Evolutionary conservation across 176 grass and related monocot species (phyloP).

Genomic region (Stipa capillata): DNA sequence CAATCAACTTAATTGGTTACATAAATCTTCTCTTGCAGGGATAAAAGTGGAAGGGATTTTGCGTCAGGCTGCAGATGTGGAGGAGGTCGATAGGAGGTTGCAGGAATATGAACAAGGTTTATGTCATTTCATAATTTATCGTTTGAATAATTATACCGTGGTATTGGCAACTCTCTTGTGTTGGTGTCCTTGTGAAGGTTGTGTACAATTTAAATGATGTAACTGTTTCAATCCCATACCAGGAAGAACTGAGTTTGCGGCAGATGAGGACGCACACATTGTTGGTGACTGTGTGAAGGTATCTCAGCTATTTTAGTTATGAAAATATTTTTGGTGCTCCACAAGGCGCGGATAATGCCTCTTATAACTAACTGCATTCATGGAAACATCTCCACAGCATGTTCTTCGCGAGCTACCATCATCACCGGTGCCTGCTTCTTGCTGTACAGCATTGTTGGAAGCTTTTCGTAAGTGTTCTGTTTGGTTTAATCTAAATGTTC

Average conservation of each 20-base stretch:
- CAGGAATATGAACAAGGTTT: constrained; percentile 98
- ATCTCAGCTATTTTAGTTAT: neutral
- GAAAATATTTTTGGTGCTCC: neutral
- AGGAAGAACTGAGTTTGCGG: constrained; percentile 82
- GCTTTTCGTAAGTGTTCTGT: constrained; percentile 69
- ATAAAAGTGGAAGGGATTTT: constrained; percentile 95
- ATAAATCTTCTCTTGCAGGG: constrained; percentile 51
- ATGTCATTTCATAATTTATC: constrained; percentile 14
- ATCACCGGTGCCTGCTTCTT: constrained; percentile 94
- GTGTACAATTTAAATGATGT: constrained; percentile 9
- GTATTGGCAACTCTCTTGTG: constrained; percentile 1
- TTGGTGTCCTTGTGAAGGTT: constrained; percentile 7
- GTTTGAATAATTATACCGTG: constrained; percentile 16
- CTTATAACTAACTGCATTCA: neutral
- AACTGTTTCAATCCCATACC: constrained; percentile 30
- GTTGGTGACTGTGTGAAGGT: constrained; percentile 99
- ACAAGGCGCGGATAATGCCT: neutral
- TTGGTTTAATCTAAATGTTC: constrained; percentile 2
- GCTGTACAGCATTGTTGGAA: constrained; percentile 91
- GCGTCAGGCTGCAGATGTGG: constrained; percentile 95
- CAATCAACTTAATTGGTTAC: constrained; percentile 12
- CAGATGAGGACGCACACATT: constrained; percentile 92
- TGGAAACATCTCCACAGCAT: constrained; percentile 48
- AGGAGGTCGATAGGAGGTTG: constrained; percentile 87
- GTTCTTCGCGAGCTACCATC: constrained; percentile 97